A percentile compares a stretch with the other conserved stretches of the same genome.
Conservation (phyloP, 495 filamentous ascomycete genomes). For the Margaritispora aquatica region DNA sequence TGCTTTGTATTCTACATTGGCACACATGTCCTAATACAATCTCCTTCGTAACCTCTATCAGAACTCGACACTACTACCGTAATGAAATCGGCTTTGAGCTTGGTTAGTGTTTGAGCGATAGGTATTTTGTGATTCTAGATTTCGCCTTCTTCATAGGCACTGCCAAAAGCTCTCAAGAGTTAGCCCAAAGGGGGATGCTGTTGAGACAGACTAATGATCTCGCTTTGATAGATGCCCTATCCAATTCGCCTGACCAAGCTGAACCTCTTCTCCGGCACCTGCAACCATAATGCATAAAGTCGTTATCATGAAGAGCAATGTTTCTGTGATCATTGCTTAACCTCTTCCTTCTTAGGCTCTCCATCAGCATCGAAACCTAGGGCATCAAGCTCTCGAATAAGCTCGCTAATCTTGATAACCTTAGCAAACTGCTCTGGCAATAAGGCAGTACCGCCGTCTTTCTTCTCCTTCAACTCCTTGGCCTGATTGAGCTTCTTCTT, state of each 20-base stretch:
- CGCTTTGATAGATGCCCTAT: background rate
- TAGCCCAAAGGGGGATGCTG: background rate
- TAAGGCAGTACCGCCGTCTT: constrained; percentile 73
- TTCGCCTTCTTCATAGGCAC: too few relatives aligned
- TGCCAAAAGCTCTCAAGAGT: background rate
- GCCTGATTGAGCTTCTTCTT: constrained; percentile 95
- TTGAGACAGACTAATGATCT: background rate
- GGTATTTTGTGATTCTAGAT: too few relatives aligned
- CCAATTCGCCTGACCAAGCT: background rate
- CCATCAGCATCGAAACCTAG: constrained; percentile 72
- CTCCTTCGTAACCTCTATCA: too few relatives aligned
- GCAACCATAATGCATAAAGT: background rate
- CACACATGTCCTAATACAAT: background rate
- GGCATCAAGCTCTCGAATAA: constrained; percentile 80
- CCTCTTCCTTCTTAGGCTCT: constrained; percentile 26
- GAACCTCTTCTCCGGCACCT: background rate
- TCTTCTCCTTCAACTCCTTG: constrained; percentile 83
- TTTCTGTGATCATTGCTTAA: background rate
- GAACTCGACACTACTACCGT: too few relatives aligned
- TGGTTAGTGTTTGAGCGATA: too few relatives aligned
- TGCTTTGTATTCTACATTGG: too few relatives aligned
- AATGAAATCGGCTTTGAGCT: background rate
- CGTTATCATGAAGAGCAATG: background rate
- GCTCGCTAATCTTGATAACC: constrained; percentile 91
- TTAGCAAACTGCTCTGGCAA: constrained; percentile 96